A percentile compares a stretch with the other conserved stretches of the same genome.
These are phyloP conservation scores for Pseudogymnoascus sp. DNA, from an alignment of 2,329 filamentous ascomycete species.

Conservation along the genomic window DNA sequence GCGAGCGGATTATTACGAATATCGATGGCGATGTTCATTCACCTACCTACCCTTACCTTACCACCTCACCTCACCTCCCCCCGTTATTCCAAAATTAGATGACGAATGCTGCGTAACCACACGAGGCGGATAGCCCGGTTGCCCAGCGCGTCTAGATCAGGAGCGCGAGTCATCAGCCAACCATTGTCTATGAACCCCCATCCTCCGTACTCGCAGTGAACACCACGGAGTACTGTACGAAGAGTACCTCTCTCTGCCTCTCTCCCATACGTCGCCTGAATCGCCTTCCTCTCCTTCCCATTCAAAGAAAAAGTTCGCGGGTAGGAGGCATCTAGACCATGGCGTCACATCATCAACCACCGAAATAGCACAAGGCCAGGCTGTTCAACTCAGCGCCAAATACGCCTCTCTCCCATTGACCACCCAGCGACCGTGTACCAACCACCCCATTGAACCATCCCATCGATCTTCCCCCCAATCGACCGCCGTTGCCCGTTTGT, in stretches of 20 bases:
- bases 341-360: neutral
- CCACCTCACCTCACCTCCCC: neutral
- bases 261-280: neutral
- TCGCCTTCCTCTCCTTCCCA: neutral
- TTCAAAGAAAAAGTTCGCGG: neutral
- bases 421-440: constrained; percentile 5
- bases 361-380: neutral
- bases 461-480: neutral
- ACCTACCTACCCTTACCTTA: neutral
- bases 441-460: neutral
- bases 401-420: neutral
- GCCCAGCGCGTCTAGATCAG: constrained; percentile 1
- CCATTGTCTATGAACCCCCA: neutral
- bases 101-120: constrained; percentile 3
- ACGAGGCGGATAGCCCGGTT: neutral
- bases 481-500: neutral
- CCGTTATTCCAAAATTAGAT: neutral
- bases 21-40: neutral
- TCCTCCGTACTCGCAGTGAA: neutral
- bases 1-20: neutral
- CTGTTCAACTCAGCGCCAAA: neutral
- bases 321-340: neutral
- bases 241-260: neutral
- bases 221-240: neutral
- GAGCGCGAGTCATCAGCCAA: constrained; percentile 2